Percentiles rank a stretch among this genome's conserved stretches.
Evolutionary conservation across 257 asterid species (phyloP).

Genomic region (Nyctanthes arbortristis): DNA sequence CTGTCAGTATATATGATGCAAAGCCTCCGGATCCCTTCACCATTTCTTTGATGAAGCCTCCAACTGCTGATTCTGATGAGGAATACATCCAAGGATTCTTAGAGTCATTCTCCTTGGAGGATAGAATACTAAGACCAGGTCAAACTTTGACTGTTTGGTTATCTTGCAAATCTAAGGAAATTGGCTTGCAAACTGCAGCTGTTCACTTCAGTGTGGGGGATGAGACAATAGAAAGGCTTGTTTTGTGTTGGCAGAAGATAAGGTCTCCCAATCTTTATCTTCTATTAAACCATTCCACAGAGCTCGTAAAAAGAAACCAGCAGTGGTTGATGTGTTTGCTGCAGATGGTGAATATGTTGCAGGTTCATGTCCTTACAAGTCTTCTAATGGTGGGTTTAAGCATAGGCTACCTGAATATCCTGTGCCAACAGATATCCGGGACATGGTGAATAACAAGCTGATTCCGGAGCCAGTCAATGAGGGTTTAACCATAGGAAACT

Average conservation of each 20-base stretch:
- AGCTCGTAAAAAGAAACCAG: slow-evolving; percentile 52
- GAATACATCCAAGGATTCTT: slow-evolving; percentile 48
- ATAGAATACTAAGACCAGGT: slow-evolving; percentile 49
- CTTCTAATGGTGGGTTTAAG: slow-evolving; percentile 31
- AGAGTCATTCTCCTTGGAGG: slow-evolving; percentile 69
- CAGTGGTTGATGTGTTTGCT: slow-evolving; percentile 39
- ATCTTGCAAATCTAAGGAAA: slow-evolving; percentile 89
- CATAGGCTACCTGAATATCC: slow-evolving; percentile 43
- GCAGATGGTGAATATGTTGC: slow-evolving; percentile 40
- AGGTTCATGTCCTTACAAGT: slow-evolving; percentile 66
- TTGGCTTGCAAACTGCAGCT: slow-evolving; percentile 76
- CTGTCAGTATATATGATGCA: slow-evolving; percentile 74
- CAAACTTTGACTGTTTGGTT: slow-evolving; percentile 66
- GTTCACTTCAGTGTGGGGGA: slow-evolving; percentile 73
- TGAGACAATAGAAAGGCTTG: slow-evolving; percentile 74
- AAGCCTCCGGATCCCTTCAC: slow-evolving; percentile 77
- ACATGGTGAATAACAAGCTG: slow-evolving; percentile 45
- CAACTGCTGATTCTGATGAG: slow-evolving; percentile 55
- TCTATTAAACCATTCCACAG: slow-evolving; percentile 64
- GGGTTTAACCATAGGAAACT: slow-evolving; percentile 54
- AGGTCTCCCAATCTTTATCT: slow-evolving; percentile 64
- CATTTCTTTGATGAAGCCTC: slow-evolving; percentile 82
- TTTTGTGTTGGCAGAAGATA: slow-evolving; percentile 83
- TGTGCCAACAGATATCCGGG: slow-evolving; percentile 58
- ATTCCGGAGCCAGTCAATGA: slow-evolving; percentile 57